Evolutionary conservation across 2,329 filamentous ascomycete genomes (phyloP).

Genomic region (Graphiopsis chlorocephala): DNA sequence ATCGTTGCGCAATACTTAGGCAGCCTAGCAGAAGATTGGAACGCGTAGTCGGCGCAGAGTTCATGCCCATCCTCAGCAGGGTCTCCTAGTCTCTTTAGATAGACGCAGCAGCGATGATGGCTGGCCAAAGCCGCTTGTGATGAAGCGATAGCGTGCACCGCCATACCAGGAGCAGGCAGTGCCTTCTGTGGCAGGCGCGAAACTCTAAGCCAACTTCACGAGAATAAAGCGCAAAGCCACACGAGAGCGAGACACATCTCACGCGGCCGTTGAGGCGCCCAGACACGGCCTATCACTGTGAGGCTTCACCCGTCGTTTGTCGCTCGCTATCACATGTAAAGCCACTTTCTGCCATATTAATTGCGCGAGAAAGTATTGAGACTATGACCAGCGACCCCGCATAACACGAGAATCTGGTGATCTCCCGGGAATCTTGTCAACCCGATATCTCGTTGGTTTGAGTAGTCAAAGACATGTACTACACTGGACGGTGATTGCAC

Average conservation of each 20-base stretch:
- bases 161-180: not conserved
- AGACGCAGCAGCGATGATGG: conserved; percentile 3
- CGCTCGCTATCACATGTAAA: conserved; percentile 5
- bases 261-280: conserved; percentile 9
- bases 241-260: not conserved
- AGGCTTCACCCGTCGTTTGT: conserved; percentile 3
- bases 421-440: not conserved
- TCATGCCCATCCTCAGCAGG: not conserved
- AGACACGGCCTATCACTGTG: not conserved
- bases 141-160: not conserved
- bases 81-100: not conserved
- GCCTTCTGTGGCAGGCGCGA: not conserved
- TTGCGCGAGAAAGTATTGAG: not conserved
- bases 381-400: not conserved
- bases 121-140: not conserved
- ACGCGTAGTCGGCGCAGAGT: not conserved
- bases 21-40: not conserved
- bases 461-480: not conserved
- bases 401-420: not conserved
- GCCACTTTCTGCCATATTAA: not conserved
- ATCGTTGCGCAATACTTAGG: not conserved
- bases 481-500: not conserved
- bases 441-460: not conserved
- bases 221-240: not conserved
- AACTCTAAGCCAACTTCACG: not conserved